phyloP scores from a whole-genome alignment of 352 stramenopile species.

The Phytophthora multivora region DNA sequence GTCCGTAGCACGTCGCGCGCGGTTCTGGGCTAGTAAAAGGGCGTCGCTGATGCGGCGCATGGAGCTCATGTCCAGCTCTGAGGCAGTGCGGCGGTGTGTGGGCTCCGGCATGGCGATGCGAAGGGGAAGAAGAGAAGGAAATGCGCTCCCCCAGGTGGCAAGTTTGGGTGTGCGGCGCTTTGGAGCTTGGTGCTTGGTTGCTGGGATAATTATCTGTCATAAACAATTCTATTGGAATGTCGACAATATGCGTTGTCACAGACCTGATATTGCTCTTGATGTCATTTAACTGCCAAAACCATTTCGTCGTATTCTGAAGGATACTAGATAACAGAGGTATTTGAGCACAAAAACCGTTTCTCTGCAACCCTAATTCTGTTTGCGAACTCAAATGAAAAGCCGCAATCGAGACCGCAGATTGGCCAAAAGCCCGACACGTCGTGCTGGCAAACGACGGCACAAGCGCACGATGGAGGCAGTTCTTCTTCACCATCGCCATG shows the following conservation, averaged over 20 bases:
- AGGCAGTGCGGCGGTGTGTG: slow-evolving; percentile 41
- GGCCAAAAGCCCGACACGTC: slow-evolving; percentile 12
- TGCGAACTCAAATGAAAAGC: slow-evolving; percentile 6
- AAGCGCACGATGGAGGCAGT: slow-evolving; percentile 4
- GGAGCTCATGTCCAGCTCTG: slow-evolving; percentile 60
- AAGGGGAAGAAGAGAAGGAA: not conserved
- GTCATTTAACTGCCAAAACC: too few species aligned
- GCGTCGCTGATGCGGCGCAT: slow-evolving; percentile 72
- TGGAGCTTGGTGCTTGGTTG: slow-evolving; percentile 3
- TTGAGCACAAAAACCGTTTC: not conserved
- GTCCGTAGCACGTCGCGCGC: slow-evolving; percentile 59
- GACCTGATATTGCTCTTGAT: too few species aligned
- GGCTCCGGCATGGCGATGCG: slow-evolving; percentile 17
- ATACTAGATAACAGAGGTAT: not conserved
- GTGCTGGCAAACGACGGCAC: slow-evolving; percentile 13
- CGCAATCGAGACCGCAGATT: slow-evolving; percentile 10
- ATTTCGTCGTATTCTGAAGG: not conserved
- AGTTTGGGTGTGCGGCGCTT: slow-evolving; percentile 25
- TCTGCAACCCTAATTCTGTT: slow-evolving; percentile 1
- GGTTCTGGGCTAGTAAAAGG: slow-evolving; percentile 74
- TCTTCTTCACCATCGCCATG: not conserved
- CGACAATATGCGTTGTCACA: not conserved
- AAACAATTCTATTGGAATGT: not conserved
- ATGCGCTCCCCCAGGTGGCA: slow-evolving; percentile 2
- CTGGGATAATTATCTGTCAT: not conserved